Conservation (phyloP, 2,329 filamentous ascomycete genomes). For the Davidsoniella eucalypti region DNA sequence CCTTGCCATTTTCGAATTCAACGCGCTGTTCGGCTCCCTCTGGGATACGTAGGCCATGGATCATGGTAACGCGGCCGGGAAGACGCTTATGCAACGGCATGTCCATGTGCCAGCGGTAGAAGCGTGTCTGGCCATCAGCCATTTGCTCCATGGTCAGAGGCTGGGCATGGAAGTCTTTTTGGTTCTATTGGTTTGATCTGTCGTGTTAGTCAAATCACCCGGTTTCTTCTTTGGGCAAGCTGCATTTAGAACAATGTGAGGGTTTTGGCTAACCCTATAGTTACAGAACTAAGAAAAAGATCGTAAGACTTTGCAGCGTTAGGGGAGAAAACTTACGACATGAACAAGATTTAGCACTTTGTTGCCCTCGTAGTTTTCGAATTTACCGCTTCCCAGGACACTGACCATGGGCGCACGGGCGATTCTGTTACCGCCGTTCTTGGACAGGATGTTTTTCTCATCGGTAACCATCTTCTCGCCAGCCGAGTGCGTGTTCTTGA, state of each 20-base stretch:
- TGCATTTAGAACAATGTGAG: neutral
- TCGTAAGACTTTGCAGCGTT: neutral
- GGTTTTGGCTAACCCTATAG: neutral
- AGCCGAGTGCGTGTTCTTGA: slow-evolving; percentile 11
- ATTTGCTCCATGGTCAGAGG: slow-evolving; percentile 9
- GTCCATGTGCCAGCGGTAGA: slow-evolving; percentile 12
- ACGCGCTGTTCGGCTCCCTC: slow-evolving; percentile 6
- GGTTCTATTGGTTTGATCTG: slow-evolving; percentile 2
- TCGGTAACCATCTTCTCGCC: slow-evolving; percentile 12
- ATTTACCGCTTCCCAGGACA: slow-evolving; percentile 9
- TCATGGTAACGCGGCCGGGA: slow-evolving; percentile 11
- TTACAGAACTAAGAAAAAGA: neutral
- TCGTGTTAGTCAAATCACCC: too few relatives aligned
- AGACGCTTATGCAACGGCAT: slow-evolving; percentile 11
- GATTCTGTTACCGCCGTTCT: slow-evolving; percentile 11
- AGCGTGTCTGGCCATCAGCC: slow-evolving; percentile 11
- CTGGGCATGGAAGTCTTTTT: slow-evolving; percentile 11
- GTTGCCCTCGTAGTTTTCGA: slow-evolving; percentile 9
- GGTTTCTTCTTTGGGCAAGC: neutral
- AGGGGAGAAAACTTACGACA: slow-evolving; percentile 4
- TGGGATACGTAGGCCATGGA: slow-evolving; percentile 11
- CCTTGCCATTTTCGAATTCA: slow-evolving; percentile 7
- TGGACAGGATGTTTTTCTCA: slow-evolving; percentile 11
- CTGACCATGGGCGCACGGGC: slow-evolving; percentile 11
- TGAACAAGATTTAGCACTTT: slow-evolving; percentile 8